Percentiles rank a stretch among this genome's conserved stretches.
Evolutionary conservation across 139 green algal species (phyloP).

Genomic region (Chlamydomonas urium): DNA sequence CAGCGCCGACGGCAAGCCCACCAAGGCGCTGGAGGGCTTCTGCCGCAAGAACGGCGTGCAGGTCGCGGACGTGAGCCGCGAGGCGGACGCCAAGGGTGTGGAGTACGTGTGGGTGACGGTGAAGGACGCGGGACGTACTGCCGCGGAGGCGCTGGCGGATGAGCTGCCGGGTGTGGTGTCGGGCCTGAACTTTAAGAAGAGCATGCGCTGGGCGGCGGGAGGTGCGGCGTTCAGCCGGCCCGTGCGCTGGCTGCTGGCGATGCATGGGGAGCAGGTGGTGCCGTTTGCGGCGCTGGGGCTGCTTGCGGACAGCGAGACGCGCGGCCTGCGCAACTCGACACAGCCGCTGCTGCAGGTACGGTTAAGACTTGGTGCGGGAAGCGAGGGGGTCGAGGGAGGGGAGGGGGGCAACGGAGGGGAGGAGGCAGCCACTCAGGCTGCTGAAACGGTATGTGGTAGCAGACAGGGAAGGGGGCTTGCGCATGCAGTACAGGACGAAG

Average conservation of each 20-base stretch:
- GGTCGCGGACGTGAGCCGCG: constrained; percentile 32
- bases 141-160: constrained; percentile 61
- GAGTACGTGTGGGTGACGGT: constrained; percentile 89
- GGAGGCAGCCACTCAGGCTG: too few relatives aligned
- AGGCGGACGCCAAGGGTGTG: constrained; percentile 80
- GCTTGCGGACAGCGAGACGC: constrained; percentile 45
- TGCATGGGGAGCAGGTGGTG: constrained; percentile 78
- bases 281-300: constrained; percentile 63
- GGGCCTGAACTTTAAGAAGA: constrained; percentile 79
- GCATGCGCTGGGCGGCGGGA: constrained; percentile 83
- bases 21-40: constrained; percentile 90
- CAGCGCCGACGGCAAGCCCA: constrained; percentile 24
- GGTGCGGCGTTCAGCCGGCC: constrained; percentile 77
- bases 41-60: constrained; percentile 83
- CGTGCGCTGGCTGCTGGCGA: constrained; percentile 89
- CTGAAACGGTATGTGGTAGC: too few relatives aligned
- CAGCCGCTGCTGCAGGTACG: not conserved
- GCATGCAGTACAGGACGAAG: too few relatives aligned
- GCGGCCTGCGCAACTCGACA: constrained; percentile 61
- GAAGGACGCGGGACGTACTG: constrained; percentile 49
- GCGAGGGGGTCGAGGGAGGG: not conserved
- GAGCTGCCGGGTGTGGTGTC: constrained; percentile 72
- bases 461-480: too few relatives aligned
- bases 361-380: not conserved
- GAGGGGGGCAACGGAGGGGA: constrained; percentile 22